Evolutionary conservation across 2,329 filamentous ascomycete genomes (phyloP), one percentile per base, ranked within the genome.

Genomic region (Penicillium sp.): DNA sequence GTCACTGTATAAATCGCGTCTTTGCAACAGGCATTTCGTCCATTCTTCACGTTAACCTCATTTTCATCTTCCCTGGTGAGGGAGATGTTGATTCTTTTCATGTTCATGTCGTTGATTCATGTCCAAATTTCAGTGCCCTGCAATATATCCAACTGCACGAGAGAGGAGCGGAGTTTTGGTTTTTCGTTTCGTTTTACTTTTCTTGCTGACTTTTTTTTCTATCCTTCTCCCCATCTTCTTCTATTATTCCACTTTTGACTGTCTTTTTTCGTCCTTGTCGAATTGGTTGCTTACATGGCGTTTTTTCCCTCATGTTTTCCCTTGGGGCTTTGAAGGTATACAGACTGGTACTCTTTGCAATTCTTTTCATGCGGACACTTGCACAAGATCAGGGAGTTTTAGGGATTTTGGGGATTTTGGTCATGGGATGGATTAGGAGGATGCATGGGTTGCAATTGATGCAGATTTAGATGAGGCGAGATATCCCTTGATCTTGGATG

Each of bases 121-220:
- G 51, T 62, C 53, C 40, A 46, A 40, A 64, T 60, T 60, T 48
- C 26, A 49, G 55, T 57, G 55, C 25, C 42, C 48, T 59, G 57
- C 63, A 59, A 65, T 68, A 71, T 70, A 72, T 71, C 67, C 65
- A 49, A 64, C 57, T 57, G 59, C 59, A 68, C 59, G 42, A 62
- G 65, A 61, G 59, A 22, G 71, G 71, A 69, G 64, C 51, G 56
- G 55, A 55, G 55, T 56, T 58, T 51, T 42, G 52, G 55, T 56
- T 58, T 51, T 42, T 37, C 61, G 26, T 42, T 26, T 51, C 16
- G 55, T 49, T 60, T n/a, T 49, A 22, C 13, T 53, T 60, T n/a
- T 52, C 42, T 49, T 58, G 6, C 43, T 35, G 8, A 11, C 8
- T 33, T 33, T 33, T 6, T 33, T 28, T 46, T 55, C 16, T 42